These are phyloP conservation scores for Avena eriantha DNA, from an alignment of 176 grass and related monocot genomes.

Conservation along the genomic window DNA sequence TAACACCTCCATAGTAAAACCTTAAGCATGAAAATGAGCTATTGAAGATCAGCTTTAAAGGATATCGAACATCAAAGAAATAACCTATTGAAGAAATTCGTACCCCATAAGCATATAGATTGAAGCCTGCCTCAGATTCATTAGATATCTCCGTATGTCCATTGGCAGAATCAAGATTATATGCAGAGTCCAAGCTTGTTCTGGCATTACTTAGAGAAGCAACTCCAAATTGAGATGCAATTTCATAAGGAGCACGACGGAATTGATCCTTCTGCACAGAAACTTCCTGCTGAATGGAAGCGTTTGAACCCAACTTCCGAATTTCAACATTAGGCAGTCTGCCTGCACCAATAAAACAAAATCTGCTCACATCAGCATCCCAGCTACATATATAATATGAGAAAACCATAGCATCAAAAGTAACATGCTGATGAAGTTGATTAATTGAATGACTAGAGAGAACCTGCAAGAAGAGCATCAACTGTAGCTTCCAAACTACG, in stretches of 20 bases:
- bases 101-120: constrained; percentile 92
- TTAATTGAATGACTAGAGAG: constrained; percentile 35
- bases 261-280: constrained; percentile 48
- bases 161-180: constrained; percentile 61
- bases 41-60: neutral
- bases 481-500: constrained; percentile 77
- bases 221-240: constrained; percentile 17
- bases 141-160: constrained; percentile 52
- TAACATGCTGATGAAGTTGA: constrained; percentile 27
- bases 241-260: constrained; percentile 30
- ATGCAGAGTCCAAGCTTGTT: constrained; percentile 52
- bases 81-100: constrained; percentile 39
- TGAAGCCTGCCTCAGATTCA: constrained; percentile 51
- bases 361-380: neutral
- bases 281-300: constrained; percentile 41
- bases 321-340: constrained; percentile 74
- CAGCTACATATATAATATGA: neutral
- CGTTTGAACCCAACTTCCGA: constrained; percentile 59
- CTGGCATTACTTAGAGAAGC: constrained; percentile 42
- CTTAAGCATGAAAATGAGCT: neutral
- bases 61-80: constrained; percentile 30
- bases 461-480: constrained; percentile 89
- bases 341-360: constrained; percentile 57
- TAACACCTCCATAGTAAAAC: neutral
- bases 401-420: neutral